Percentiles rank a stretch among this genome's conserved stretches.
These are phyloP conservation scores for Straminergon stramineum DNA, from an alignment of 225 moss, liverwort and hornwort species.

Conservation along the genomic window DNA sequence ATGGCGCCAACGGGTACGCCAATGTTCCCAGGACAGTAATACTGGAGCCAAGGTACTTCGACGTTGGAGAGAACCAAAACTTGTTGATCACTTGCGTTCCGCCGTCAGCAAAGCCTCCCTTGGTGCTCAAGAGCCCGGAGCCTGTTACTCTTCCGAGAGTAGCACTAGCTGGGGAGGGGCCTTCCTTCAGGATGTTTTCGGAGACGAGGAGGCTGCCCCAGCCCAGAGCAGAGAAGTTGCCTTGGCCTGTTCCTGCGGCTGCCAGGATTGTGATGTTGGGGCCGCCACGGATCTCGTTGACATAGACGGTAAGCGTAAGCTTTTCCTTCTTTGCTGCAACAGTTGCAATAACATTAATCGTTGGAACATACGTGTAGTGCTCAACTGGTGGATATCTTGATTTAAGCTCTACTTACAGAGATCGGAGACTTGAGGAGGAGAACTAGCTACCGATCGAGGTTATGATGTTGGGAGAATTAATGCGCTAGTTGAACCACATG, in stretches of 20 bases:
- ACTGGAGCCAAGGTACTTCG: conserved; percentile 1
- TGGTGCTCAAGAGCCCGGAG: not conserved
- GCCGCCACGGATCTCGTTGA: conserved; percentile 10
- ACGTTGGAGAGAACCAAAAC: not conserved
- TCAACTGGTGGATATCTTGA: not conserved
- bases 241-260: conserved; percentile 24
- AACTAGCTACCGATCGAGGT: not conserved
- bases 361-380: not conserved
- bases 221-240: not conserved
- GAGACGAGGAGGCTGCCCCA: conserved; percentile 5
- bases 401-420: not conserved
- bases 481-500: not conserved
- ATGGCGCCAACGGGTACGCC: not conserved
- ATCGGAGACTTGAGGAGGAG: not conserved
- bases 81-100: conserved; percentile 1
- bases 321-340: not conserved
- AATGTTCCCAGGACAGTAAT: not conserved
- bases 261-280: not conserved
- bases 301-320: not conserved
- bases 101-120: not conserved
- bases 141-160: conserved; percentile 2
- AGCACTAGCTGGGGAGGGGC: not conserved
- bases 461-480: not conserved
- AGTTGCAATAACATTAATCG: not conserved
- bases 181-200: not conserved